These are phyloP conservation scores for Coniella vitis DNA, from an alignment of 2,329 filamentous ascomycete genomes.

Conservation along the genomic window DNA sequence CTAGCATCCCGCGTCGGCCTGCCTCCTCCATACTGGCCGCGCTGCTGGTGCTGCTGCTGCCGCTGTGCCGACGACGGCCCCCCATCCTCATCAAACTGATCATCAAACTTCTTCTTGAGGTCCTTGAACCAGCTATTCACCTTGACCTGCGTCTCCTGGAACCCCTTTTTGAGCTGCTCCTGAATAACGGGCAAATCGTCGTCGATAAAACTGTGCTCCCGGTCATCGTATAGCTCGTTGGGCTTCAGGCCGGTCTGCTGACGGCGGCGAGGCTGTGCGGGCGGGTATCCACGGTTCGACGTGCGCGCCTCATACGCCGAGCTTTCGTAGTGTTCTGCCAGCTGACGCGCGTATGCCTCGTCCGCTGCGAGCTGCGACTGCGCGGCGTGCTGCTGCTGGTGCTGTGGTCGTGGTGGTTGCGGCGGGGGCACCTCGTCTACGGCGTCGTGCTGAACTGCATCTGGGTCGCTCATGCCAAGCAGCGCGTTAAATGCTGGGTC, in stretches of 20 bases:
- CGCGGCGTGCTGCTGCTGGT: constrained; percentile 26
- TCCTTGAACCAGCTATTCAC: constrained; percentile 90
- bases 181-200: constrained; percentile 91
- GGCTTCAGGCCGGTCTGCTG: constrained; percentile 47
- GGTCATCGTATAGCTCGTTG: constrained; percentile 56
- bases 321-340: constrained; percentile 83
- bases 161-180: constrained; percentile 90
- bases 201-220: constrained; percentile 87
- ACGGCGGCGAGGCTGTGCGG: constrained; percentile 29
- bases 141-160: constrained; percentile 85
- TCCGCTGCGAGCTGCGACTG: constrained; percentile 83
- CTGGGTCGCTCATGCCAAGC: constrained; percentile 76
- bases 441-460: constrained; percentile 50
- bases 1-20: constrained; percentile 40
- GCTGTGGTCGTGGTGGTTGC: constrained; percentile 39
- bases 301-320: constrained; percentile 52
- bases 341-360: constrained; percentile 83
- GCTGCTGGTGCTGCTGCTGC: constrained; percentile 24
- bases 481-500: constrained; percentile 95
- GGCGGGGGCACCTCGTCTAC: constrained; percentile 65
- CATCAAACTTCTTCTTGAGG: constrained; percentile 89
- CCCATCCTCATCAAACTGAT: constrained; percentile 70
- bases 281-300: constrained; percentile 30
- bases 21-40: constrained; percentile 28
- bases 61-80: constrained; percentile 32